A percentile compares a stretch with the other conserved stretches of the same genome.
Conservation (phyloP, 2,329 filamentous ascomycete species). For the Sporothrix luriei region DNA sequence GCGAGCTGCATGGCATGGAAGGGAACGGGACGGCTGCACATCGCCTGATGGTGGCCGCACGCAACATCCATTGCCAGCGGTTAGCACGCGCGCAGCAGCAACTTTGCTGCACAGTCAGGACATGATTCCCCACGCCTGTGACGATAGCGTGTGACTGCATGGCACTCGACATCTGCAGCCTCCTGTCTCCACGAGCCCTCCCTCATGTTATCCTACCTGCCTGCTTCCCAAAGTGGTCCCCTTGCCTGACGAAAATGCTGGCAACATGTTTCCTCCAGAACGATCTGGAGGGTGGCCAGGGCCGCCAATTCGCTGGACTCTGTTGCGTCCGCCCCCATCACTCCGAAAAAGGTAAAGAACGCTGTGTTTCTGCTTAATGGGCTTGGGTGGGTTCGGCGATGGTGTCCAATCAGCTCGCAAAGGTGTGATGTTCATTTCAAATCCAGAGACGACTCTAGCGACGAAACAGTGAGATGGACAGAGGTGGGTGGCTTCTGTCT, state of each 20-base stretch:
- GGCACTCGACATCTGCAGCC: conserved; percentile 6
- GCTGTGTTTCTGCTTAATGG: background rate
- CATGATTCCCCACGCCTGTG: conserved; percentile 19
- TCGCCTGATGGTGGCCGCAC: conserved; percentile 12
- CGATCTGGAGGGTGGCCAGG: conserved; percentile 28
- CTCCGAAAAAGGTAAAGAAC: background rate
- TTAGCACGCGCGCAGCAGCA: conserved; percentile 32
- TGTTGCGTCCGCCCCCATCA: conserved; percentile 18
- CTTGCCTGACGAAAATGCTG: background rate
- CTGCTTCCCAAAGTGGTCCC: background rate
- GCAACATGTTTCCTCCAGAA: conserved; percentile 14
- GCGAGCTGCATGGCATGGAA: conserved; percentile 26
- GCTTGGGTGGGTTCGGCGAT: background rate
- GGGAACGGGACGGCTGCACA: conserved; percentile 18
- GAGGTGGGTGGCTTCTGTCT: background rate
- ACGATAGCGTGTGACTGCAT: conserved; percentile 19
- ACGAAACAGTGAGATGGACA: conserved; percentile 17
- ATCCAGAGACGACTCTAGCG: conserved; percentile 37
- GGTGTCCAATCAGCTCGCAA: conserved; percentile 43
- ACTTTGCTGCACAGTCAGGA: background rate
- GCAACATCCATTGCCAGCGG: conserved; percentile 30
- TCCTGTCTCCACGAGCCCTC: background rate
- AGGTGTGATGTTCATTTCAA: conserved; percentile 44
- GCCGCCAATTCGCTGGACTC: conserved; percentile 26
- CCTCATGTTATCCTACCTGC: background rate